A percentile compares a stretch with the other conserved stretches of the same genome.
Conservation (phyloP, 495 filamentous ascomycete genomes). For the Alectoria sarmentosa region DNA sequence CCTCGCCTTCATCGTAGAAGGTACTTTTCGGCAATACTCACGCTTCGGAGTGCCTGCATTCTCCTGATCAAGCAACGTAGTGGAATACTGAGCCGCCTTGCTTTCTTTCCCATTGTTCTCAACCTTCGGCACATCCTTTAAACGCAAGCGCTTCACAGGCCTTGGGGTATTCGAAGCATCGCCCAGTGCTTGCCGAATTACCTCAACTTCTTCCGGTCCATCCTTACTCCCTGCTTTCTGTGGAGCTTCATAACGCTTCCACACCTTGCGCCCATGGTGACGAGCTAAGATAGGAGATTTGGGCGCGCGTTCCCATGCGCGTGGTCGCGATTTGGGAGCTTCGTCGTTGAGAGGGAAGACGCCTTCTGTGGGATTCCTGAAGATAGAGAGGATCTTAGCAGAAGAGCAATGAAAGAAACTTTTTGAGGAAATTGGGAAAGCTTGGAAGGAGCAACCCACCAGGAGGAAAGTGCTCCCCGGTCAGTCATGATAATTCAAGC, state of each 20-base stretch:
- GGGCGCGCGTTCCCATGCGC: constrained; percentile 49
- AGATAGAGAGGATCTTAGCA: neutral
- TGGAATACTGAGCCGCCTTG: constrained; percentile 24
- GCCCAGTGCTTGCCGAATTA: constrained; percentile 19
- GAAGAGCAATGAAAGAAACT: neutral
- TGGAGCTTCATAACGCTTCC: constrained; percentile 42
- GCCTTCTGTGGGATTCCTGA: constrained; percentile 11
- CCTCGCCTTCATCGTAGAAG: neutral
- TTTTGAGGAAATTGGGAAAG: neutral
- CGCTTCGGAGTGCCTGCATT: constrained; percentile 30
- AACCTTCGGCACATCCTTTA: constrained; percentile 35
- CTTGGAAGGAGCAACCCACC: constrained; percentile 1
- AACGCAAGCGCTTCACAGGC: constrained; percentile 42
- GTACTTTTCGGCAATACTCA: constrained; percentile 28
- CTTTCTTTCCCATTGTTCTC: constrained; percentile 33
- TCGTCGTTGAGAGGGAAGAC: constrained; percentile 32
- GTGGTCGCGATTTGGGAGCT: constrained; percentile 37
- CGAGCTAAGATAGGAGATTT: constrained; percentile 43
- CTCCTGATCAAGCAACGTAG: constrained; percentile 22
- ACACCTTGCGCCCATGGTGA: constrained; percentile 42
- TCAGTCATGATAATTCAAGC: constrained; percentile 11
- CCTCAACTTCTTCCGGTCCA: constrained; percentile 11
- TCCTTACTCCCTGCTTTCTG: constrained; percentile 17
- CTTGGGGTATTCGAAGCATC: constrained; percentile 31
- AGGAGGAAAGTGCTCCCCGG: constrained; percentile 1